Percentiles rank a stretch among this genome's conserved stretches.
These are phyloP conservation scores for Candolleomyces efflorescens DNA, from an alignment of 768 basidiomycete species.

Conservation along the genomic window DNA sequence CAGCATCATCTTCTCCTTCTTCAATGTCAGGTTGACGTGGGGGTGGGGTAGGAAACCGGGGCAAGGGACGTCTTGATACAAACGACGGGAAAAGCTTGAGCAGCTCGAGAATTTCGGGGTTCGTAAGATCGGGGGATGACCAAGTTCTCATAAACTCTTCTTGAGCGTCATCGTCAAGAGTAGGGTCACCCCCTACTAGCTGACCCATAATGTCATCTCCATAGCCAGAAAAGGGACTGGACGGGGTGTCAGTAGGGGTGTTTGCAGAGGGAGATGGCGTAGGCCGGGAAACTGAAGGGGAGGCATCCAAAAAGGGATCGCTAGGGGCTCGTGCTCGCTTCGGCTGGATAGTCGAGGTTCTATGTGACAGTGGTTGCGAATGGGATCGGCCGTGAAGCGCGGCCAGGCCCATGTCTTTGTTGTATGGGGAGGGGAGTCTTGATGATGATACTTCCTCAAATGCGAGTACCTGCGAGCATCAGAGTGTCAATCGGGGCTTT, in stretches of 20 bases:
- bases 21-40: slow-evolving; percentile 56
- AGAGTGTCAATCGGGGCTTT: slow-evolving; percentile 9
- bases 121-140: slow-evolving; percentile 75
- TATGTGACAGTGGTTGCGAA: slow-evolving; percentile 45
- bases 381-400: slow-evolving; percentile 50
- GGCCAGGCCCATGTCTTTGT: slow-evolving; percentile 33
- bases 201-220: slow-evolving; percentile 34
- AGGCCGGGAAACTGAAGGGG: slow-evolving; percentile 51
- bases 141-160: slow-evolving; percentile 69
- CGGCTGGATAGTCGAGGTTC: slow-evolving; percentile 42
- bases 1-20: slow-evolving; percentile 59
- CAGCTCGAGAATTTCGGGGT: slow-evolving; percentile 68
- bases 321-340: slow-evolving; percentile 73
- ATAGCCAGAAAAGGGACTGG: slow-evolving; percentile 31
- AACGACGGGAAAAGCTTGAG: slow-evolving; percentile 75
- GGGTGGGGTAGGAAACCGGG: slow-evolving; percentile 56
- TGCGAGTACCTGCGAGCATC: slow-evolving; percentile 40
- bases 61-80: slow-evolving; percentile 62
- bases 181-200: slow-evolving; percentile 21
- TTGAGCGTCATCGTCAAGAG: slow-evolving; percentile 25
- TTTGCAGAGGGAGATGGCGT: slow-evolving; percentile 47
- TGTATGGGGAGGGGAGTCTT: slow-evolving; percentile 29
- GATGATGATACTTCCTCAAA: slow-evolving; percentile 66
- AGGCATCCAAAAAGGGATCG: slow-evolving; percentile 78
- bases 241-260: slow-evolving; percentile 29